Percentiles rank a stretch among this genome's conserved stretches.
These are phyloP conservation scores for Yueomyces sinensis DNA, from an alignment of 805 yeast species.

Conservation along the genomic window DNA sequence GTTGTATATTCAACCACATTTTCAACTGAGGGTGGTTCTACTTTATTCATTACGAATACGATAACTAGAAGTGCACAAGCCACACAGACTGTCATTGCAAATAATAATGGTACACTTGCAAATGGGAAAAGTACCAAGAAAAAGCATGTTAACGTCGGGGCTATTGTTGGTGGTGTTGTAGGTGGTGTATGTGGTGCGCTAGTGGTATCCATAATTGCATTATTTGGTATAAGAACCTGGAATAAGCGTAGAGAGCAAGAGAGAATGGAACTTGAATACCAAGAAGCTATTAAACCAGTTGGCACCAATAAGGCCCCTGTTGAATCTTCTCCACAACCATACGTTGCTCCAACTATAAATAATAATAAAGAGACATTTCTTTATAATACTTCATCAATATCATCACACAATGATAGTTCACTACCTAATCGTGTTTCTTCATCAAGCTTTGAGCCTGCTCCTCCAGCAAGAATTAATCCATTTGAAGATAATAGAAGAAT, in stretches of 20 bases:
- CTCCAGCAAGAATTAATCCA: slow-evolving; percentile 30
- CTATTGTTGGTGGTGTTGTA: slow-evolving; percentile 51
- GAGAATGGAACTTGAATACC: slow-evolving; percentile 43
- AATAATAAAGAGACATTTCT: background rate
- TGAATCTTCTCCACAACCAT: background rate
- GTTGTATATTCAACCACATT: slow-evolving; percentile 13
- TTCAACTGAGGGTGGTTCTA: slow-evolving; percentile 21
- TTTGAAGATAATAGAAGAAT: slow-evolving; percentile 71
- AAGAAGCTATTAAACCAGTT: slow-evolving; percentile 40
- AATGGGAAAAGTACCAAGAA: background rate
- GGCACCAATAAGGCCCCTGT: slow-evolving; percentile 4
- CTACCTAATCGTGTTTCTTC: background rate
- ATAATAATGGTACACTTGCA: background rate
- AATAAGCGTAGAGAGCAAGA: slow-evolving; percentile 30
- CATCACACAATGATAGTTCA: slow-evolving; percentile 5
- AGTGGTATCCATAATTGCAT: slow-evolving; percentile 27
- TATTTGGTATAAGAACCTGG: slow-evolving; percentile 27
- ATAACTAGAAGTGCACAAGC: slow-evolving; percentile 10
- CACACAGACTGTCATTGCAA: slow-evolving; percentile 5
- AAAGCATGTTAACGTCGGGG: slow-evolving; percentile 29
- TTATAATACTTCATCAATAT: slow-evolving; percentile 5
- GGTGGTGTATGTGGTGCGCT: slow-evolving; percentile 41
- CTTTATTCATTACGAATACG: slow-evolving; percentile 16
- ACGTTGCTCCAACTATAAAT: background rate
- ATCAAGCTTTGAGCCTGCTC: slow-evolving; percentile 2